Percentiles rank a stretch among this genome's conserved stretches.
Conservation (phyloP, 2,329 filamentous ascomycete genomes). For the Claviceps purpurea region DNA sequence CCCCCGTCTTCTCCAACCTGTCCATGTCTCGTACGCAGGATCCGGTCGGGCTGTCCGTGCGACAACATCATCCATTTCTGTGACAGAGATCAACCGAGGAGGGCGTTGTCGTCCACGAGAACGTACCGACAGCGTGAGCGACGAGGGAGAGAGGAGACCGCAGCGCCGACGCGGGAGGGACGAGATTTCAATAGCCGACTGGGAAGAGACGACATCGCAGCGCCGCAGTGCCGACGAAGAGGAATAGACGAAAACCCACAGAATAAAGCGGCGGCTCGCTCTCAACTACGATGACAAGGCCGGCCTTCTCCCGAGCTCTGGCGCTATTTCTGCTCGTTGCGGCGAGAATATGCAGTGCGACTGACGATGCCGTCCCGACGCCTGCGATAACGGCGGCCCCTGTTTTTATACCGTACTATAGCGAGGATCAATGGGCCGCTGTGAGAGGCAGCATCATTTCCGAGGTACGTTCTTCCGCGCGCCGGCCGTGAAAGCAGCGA, state of each 20-base stretch:
- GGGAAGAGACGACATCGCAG: background rate
- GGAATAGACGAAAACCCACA: too few relatives aligned
- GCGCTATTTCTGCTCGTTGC: conserved; percentile 10
- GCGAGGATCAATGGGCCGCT: conserved; percentile 27
- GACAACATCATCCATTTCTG: background rate
- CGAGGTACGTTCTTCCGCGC: conserved; percentile 19
- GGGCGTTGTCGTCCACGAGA: too few relatives aligned
- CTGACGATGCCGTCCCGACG: conserved; percentile 6
- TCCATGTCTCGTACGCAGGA: background rate
- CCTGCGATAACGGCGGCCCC: conserved; percentile 27
- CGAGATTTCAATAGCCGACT: too few relatives aligned
- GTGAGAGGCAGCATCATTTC: conserved; percentile 32
- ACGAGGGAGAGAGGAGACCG: too few relatives aligned
- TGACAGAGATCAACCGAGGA: background rate
- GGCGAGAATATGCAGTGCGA: conserved; percentile 1
- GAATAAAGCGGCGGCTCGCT: too few relatives aligned
- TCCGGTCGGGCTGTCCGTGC: background rate
- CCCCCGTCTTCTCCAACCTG: background rate
- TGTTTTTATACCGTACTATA: conserved; percentile 32
- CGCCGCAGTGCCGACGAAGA: too few relatives aligned
- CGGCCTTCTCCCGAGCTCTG: conserved; percentile 1
- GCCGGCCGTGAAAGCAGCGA: too few relatives aligned
- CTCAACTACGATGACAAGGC: too few relatives aligned
- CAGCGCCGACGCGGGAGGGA: too few relatives aligned
- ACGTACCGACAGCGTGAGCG: too few relatives aligned